Conservation (phyloP, 495 filamentous ascomycete genomes). For the Penicillium malachiteum region DNA sequence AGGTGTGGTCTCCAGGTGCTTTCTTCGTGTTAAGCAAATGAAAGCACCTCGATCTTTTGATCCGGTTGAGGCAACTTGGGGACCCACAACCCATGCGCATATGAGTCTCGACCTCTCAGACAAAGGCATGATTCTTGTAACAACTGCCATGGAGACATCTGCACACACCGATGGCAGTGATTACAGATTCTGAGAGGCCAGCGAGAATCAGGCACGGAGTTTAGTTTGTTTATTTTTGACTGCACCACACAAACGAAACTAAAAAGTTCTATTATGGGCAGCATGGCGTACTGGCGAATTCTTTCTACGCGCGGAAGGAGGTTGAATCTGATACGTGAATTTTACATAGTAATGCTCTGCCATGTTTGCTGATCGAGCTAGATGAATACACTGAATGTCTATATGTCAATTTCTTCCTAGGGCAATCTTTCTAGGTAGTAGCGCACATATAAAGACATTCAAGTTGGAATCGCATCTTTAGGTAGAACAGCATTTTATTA, state of each 20-base stretch:
- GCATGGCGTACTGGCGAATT: conserved; percentile 49
- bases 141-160: background rate
- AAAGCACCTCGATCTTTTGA: background rate
- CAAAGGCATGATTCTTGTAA: background rate
- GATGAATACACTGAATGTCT: conserved; percentile 25
- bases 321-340: conserved; percentile 26
- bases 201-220: conserved; percentile 20
- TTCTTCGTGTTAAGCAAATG: background rate
- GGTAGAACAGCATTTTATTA: background rate
- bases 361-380: conserved; percentile 19
- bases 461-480: too few relatives aligned
- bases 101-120: conserved; percentile 3
- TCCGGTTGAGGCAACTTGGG: background rate
- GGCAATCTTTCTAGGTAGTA: background rate
- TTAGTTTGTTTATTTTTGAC: conserved; percentile 14
- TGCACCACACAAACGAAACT: conserved; percentile 23
- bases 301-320: conserved; percentile 26
- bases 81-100: background rate
- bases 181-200: conserved; percentile 2
- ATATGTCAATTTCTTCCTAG: background rate
- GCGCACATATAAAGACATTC: too few relatives aligned
- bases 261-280: conserved; percentile 44
- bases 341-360: conserved; percentile 27
- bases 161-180: background rate
- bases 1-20: background rate